Conservation (phyloP, 2,329 filamentous ascomycete species). For the Aspergillus sp. region DNA sequence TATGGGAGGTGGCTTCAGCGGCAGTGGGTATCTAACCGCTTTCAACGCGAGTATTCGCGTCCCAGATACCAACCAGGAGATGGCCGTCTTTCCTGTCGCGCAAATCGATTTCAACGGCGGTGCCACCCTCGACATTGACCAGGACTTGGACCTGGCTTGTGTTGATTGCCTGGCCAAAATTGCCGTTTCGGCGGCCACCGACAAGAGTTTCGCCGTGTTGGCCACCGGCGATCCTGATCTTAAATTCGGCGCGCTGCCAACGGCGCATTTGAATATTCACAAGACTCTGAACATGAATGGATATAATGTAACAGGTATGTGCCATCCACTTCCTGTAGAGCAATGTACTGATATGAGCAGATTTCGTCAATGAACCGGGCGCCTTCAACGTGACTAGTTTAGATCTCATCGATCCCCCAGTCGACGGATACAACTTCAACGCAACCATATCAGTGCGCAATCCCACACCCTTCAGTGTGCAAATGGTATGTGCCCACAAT, state of each 20-base stretch:
- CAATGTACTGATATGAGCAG: slow-evolving; percentile 5
- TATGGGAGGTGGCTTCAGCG: slow-evolving; percentile 15
- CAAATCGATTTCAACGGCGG: slow-evolving; percentile 12
- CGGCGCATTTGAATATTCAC: slow-evolving; percentile 17
- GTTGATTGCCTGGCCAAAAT: slow-evolving; percentile 18
- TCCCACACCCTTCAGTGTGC: slow-evolving; percentile 14
- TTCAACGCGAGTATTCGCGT: slow-evolving; percentile 17
- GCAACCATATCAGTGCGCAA: slow-evolving; percentile 18
- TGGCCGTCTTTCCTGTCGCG: slow-evolving; percentile 14
- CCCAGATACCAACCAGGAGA: slow-evolving; percentile 8
- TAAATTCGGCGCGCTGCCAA: slow-evolving; percentile 15
- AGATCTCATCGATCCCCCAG: slow-evolving; percentile 10
- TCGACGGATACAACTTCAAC: slow-evolving; percentile 21
- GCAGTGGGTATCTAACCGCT: slow-evolving; percentile 15
- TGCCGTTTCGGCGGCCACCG: slow-evolving; percentile 11
- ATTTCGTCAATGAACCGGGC: slow-evolving; percentile 14
- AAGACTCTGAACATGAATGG: slow-evolving; percentile 17
- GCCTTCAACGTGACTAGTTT: slow-evolving; percentile 19
- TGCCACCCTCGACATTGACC: slow-evolving; percentile 14
- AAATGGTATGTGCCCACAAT: slow-evolving; percentile 14
- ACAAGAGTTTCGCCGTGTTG: slow-evolving; percentile 12
- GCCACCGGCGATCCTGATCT: slow-evolving; percentile 15
- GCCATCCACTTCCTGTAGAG: not conserved
- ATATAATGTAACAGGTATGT: slow-evolving; percentile 17
- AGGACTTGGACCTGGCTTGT: slow-evolving; percentile 19